These are phyloP conservation scores for Microcos paniculata DNA, from an alignment of 345 rosid genomes.

Conservation along the genomic window DNA sequence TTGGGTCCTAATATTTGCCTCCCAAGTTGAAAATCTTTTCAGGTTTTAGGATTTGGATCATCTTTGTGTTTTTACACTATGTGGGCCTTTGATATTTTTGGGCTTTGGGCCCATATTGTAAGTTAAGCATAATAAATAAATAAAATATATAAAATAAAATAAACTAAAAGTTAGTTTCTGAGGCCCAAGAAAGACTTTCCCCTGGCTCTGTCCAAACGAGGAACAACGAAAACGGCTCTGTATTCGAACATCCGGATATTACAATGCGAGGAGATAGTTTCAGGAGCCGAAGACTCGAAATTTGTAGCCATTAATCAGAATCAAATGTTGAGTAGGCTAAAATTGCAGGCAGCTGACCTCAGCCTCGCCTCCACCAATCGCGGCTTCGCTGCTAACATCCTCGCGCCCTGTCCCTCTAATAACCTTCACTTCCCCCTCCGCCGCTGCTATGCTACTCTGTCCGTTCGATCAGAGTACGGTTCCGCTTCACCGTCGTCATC, in stretches of 20 bases:
- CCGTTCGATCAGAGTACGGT: constrained; percentile 28
- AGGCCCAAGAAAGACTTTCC: too few species aligned
- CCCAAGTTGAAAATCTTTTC: too few species aligned
- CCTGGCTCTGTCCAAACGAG: too few species aligned
- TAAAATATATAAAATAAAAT: too few species aligned
- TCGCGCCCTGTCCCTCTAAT: constrained; percentile 16
- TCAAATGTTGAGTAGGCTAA: constrained; percentile 33
- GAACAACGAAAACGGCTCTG: too few species aligned
- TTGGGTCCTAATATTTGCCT: too few species aligned
- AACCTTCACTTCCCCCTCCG: constrained; percentile 24
- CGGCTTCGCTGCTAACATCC: background rate
- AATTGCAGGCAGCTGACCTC: constrained; percentile 15
- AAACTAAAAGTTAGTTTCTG: too few species aligned
- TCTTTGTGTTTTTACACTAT: too few species aligned
- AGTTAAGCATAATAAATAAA: too few species aligned
- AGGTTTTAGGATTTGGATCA: too few species aligned
- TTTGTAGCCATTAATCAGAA: background rate
- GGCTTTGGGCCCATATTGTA: too few species aligned
- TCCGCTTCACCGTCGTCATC: constrained; percentile 19
- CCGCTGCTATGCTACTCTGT: constrained; percentile 21
- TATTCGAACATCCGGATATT: background rate
- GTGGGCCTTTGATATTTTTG: too few species aligned
- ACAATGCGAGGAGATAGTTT: background rate
- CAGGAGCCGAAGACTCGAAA: constrained; percentile 15
- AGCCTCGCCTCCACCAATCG: background rate